Evolutionary conservation across 768 basidiomycete species (phyloP).

Genomic region (Tricholoma matsutake): DNA sequence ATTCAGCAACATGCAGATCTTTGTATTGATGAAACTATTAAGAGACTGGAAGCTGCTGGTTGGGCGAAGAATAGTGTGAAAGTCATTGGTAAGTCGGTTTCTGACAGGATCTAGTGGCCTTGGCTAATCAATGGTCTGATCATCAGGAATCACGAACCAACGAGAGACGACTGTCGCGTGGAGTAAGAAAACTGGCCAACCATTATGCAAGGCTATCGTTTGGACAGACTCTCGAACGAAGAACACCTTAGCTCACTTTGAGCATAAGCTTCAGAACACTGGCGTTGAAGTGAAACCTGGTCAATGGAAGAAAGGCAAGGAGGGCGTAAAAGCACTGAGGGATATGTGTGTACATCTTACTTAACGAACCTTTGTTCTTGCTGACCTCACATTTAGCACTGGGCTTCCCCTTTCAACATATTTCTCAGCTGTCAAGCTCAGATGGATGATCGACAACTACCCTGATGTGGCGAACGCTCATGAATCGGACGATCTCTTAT

Average conservation of each 20-base stretch:
- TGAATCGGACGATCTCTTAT: conserved; percentile 74
- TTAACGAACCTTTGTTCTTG: neutral
- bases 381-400: conserved; percentile 48
- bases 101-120: conserved; percentile 15
- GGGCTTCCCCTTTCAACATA: conserved; percentile 96
- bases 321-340: conserved; percentile 61
- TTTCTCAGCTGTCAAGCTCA: conserved; percentile 94
- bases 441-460: conserved; percentile 94
- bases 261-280: conserved; percentile 62
- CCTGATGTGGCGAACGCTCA: conserved; percentile 75
- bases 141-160: conserved; percentile 89
- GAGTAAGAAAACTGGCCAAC: conserved; percentile 87
- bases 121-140: neutral
- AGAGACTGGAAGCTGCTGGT: conserved; percentile 68
- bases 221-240: conserved; percentile 97
- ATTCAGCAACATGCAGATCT: conserved; percentile 70
- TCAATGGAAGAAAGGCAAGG: conserved; percentile 65
- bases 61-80: conserved; percentile 82
- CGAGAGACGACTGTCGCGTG: conserved; percentile 94
- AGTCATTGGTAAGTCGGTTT: conserved; percentile 71
- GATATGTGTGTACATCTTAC: conserved; percentile 50
- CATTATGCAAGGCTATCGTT: conserved; percentile 86
- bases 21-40: conserved; percentile 73
- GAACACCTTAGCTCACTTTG: conserved; percentile 76
- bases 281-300: conserved; percentile 74